A percentile compares a stretch with the other conserved stretches of the same genome.
Evolutionary conservation across 495 filamentous ascomycete genomes (phyloP).

Genomic region (Xylaria flabelliformis): DNA sequence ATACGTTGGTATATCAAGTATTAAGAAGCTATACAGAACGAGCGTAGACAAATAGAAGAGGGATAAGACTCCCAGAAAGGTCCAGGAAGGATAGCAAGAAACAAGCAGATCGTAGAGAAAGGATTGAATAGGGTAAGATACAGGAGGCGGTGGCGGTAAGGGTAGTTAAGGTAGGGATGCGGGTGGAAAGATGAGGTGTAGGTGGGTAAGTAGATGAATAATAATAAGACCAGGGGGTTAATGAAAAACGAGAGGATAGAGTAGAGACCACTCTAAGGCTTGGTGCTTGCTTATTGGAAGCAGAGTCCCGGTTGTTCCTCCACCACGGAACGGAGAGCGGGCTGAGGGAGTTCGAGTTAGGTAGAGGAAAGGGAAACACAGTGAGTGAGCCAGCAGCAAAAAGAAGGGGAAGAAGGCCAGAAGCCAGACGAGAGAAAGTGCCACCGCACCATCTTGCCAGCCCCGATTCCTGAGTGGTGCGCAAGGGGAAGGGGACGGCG

Average conservation of each 20-base stretch:
- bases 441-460: background rate
- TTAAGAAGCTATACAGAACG: constrained; percentile 47
- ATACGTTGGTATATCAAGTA: constrained; percentile 36
- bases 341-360: background rate
- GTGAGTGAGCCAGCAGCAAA: constrained; percentile 15
- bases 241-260: constrained; percentile 39
- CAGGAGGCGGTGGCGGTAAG: constrained; percentile 39
- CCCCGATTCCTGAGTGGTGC: constrained; percentile 36
- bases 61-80: constrained; percentile 37
- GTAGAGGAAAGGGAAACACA: constrained; percentile 19
- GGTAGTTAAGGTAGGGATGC: constrained; percentile 31
- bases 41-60: constrained; percentile 44
- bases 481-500: constrained; percentile 39
- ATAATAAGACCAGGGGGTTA: constrained; percentile 35
- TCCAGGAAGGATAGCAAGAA: constrained; percentile 32
- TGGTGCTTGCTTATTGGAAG: constrained; percentile 13
- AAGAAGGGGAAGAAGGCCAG: background rate
- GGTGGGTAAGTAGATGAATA: constrained; percentile 29
- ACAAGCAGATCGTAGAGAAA: constrained; percentile 35
- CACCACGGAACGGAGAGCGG: constrained; percentile 25
- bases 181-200: constrained; percentile 45
- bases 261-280: constrained; percentile 30
- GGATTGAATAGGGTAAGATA: constrained; percentile 45
- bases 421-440: constrained; percentile 30
- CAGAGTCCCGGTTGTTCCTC: constrained; percentile 20